Base-by-base conservation (phyloP, 495 filamentous ascomycete genomes). In the Talaromyces stipitatus region DNA sequence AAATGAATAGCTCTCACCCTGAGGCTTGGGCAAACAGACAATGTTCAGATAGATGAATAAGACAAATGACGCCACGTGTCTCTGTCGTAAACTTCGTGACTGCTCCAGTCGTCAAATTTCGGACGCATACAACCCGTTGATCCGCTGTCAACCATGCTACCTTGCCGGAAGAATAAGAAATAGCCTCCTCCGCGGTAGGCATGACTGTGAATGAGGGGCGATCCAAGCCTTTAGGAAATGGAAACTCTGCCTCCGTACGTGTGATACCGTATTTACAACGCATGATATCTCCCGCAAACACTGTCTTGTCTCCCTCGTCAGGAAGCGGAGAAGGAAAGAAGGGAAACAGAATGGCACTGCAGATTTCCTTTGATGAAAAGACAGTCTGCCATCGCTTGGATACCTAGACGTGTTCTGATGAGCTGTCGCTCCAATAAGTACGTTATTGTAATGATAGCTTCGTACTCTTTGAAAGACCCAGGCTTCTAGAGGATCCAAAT, bases 341-440 rank as follows among this genome's bases (percentile, higher is more conserved):
- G 12, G 54, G 57, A 57, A 36, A 52, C 14, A 62, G 54, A 7
- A 62, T 56, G 8, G 59, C 38, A 27, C 43, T 28, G 22, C 62
- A 61, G 50, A 65, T 54, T 8, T 51, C 6, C 3, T 57, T 47
- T 0, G 66, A 71, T n/a, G 68, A 68, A 8, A 75, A 58, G 5
- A 70, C 23, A 20, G 59, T 18, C 9, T 63, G 28, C 72, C 72
- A 75, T 58, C 51, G 58, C 61, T 59, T 67, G 2, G 68, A 73
- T 27, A 75, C 67, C 67, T 71, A 24, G 22, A 27, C 3, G 18
- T 61, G 5, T 33, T 23, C 32, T 24, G 10, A 6, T 18, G 10
- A 5, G 33, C n/a, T 11, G 28, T 54, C 1, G 28, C 18, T 23
- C 16, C 2, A 14, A 27, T 47, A 36, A 56, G 30, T 56, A 43